Evolutionary conservation across 2,329 filamentous ascomycete species (phyloP).

Genomic region (Epicoccum sorghinum): DNA sequence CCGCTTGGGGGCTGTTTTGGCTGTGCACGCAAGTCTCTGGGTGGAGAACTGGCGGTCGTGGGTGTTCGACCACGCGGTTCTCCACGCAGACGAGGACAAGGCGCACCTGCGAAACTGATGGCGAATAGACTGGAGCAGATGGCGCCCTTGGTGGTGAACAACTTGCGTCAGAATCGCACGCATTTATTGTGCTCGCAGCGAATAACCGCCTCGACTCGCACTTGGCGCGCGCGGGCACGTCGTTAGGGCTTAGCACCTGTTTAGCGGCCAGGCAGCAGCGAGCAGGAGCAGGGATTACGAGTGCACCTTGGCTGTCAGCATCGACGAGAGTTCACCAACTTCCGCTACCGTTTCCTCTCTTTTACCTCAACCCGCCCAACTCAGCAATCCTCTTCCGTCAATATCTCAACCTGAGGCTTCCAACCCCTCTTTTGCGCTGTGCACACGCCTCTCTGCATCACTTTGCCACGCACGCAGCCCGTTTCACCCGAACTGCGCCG

Average conservation of each 20-base stretch:
- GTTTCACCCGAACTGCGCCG: slow-evolving; percentile 40
- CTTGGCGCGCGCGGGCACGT: slow-evolving; percentile 27
- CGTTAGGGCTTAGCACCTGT: slow-evolving; percentile 26
- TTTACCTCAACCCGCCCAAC: slow-evolving; percentile 28
- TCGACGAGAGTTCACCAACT: slow-evolving; percentile 12
- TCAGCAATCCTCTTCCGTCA: slow-evolving; percentile 24
- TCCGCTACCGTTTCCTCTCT: slow-evolving; percentile 21
- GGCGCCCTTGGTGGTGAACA: slow-evolving; percentile 15
- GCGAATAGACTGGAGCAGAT: slow-evolving; percentile 16
- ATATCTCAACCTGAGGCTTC: slow-evolving; percentile 38
- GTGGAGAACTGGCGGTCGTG: slow-evolving; percentile 20
- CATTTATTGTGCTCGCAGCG: slow-evolving; percentile 27
- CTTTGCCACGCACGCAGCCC: slow-evolving; percentile 35
- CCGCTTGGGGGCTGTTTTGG: slow-evolving; percentile 15
- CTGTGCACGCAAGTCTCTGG: slow-evolving; percentile 3
- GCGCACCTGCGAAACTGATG: slow-evolving; percentile 17
- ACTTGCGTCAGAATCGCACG: slow-evolving; percentile 23
- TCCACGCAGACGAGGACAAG: slow-evolving; percentile 8
- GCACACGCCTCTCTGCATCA: slow-evolving; percentile 31
- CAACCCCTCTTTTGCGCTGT: slow-evolving; percentile 27
- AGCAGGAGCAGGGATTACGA: slow-evolving; percentile 3
- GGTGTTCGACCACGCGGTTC: neutral
- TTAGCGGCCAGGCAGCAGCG: slow-evolving; percentile 30
- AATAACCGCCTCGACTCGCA: slow-evolving; percentile 28
- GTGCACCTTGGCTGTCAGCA: slow-evolving; percentile 18